Percentiles rank a stretch among this genome's conserved stretches.
Evolutionary conservation across 208 protist genomes (phyloP).

Genomic region (Strigomonas galati): DNA sequence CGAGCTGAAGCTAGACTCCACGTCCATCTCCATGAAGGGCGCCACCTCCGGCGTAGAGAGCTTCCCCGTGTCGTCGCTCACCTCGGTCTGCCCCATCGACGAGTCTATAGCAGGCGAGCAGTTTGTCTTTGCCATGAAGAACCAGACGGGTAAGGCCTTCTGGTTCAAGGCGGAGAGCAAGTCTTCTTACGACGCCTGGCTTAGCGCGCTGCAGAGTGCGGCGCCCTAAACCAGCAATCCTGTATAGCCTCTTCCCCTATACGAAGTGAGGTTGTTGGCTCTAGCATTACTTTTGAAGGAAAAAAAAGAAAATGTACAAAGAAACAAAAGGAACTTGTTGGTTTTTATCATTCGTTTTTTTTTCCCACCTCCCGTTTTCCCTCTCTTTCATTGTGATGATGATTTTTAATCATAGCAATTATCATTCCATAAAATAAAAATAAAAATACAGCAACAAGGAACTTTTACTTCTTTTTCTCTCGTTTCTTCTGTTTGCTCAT

Average conservation of each 20-base stretch:
- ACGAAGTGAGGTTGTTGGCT: too few relatives aligned
- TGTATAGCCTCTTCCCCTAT: neutral
- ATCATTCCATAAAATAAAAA: neutral
- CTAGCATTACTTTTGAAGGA: too few relatives aligned
- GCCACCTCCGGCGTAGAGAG: slow-evolving; percentile 41
- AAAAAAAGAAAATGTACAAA: neutral
- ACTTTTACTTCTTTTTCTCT: neutral
- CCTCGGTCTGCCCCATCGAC: slow-evolving; percentile 85
- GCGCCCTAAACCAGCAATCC: slow-evolving; percentile 24
- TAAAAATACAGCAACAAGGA: too few relatives aligned
- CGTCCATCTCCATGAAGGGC: slow-evolving; percentile 40
- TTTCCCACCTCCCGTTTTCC: slow-evolving; percentile 3
- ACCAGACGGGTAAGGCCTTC: slow-evolving; percentile 74
- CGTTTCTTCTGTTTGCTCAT: neutral
- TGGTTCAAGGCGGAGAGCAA: slow-evolving; percentile 66
- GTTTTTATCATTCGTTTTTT: slow-evolving; percentile 8
- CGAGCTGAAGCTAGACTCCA: slow-evolving; percentile 49
- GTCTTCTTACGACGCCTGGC: slow-evolving; percentile 55
- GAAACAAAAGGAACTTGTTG: too few relatives aligned
- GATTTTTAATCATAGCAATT: neutral
- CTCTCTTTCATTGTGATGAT: slow-evolving; percentile 4
- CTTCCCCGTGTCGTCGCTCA: slow-evolving; percentile 52
- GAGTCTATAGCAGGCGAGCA: slow-evolving; percentile 59
- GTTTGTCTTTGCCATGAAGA: slow-evolving; percentile 85
- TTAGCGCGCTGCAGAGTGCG: slow-evolving; percentile 55